phyloP scores from a whole-genome alignment of 2,329 filamentous ascomycete species.

The Aulographum hederae region DNA sequence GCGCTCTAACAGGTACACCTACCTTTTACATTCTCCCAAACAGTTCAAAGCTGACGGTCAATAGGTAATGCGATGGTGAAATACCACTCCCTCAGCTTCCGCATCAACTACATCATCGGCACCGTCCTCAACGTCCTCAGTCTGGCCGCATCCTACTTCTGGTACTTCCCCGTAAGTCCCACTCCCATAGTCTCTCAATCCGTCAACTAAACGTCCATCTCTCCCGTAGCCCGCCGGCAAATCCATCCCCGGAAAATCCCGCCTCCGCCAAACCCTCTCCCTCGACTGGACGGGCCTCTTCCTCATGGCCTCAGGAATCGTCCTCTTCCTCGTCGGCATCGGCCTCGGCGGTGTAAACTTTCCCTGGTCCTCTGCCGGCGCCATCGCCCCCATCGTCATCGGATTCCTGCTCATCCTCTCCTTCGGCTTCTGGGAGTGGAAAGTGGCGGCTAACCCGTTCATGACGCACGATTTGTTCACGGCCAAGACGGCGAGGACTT shows the following conservation, averaged over 20 bases:
- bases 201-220: neutral
- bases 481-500: constrained; percentile 2
- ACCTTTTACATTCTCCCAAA: neutral
- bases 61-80: constrained; percentile 2
- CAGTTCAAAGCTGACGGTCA: neutral
- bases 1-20: neutral
- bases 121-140: neutral
- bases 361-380: constrained; percentile 11
- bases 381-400: constrained; percentile 3
- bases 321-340: constrained; percentile 12
- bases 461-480: constrained; percentile 5
- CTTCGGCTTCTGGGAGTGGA: constrained; percentile 4
- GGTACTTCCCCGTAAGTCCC: constrained; percentile 1
- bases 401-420: constrained; percentile 1
- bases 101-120: constrained; percentile 2
- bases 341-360: constrained; percentile 18
- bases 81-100: neutral
- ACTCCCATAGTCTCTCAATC: neutral
- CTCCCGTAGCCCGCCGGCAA: neutral
- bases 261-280: neutral
- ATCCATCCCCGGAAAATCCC: neutral
- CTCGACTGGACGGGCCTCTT: constrained; percentile 5
- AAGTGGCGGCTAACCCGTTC: constrained; percentile 4
- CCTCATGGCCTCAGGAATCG: constrained; percentile 3
- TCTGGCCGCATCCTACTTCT: constrained; percentile 1